Conservation (phyloP, 2,329 filamentous ascomycete species). For the Fusarium tupiense region DNA sequence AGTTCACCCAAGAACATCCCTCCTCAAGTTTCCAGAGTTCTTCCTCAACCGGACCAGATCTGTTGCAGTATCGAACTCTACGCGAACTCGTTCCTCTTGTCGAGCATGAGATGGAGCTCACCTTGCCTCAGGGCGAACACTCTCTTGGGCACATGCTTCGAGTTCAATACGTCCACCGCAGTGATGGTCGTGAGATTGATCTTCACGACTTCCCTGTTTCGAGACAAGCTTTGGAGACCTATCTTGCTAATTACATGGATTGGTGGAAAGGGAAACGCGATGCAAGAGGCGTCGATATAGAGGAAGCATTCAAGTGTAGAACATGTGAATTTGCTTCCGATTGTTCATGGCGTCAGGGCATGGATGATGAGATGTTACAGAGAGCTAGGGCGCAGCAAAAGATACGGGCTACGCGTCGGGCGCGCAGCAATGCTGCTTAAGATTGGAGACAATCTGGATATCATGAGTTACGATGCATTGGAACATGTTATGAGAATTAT, state of each 20-base stretch:
- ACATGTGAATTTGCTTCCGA: conserved; percentile 83
- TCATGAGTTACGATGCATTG: conserved; percentile 34
- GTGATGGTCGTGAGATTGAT: conserved; percentile 64
- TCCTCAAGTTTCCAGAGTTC: conserved; percentile 32
- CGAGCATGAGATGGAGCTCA: conserved; percentile 56
- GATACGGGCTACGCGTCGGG: conserved; percentile 32
- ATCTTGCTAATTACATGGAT: conserved; percentile 75
- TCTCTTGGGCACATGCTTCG: conserved; percentile 62
- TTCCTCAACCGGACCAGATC: conserved; percentile 43
- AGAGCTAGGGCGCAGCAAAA: conserved; percentile 35
- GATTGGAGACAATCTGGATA: conserved; percentile 4
- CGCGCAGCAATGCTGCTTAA: conserved; percentile 3
- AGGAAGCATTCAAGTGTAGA: conserved; percentile 89
- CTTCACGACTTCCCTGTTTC: conserved; percentile 74
- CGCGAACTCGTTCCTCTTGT: conserved; percentile 59
- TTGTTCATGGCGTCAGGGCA: conserved; percentile 80
- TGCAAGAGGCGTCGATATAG: conserved; percentile 78
- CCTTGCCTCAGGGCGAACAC: conserved; percentile 61
- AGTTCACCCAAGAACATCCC: conserved; percentile 8
- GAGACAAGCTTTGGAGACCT: conserved; percentile 67
- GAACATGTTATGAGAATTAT: neutral
- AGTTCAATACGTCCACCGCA: conserved; percentile 64
- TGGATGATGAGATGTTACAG: conserved; percentile 66
- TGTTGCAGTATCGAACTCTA: conserved; percentile 60
- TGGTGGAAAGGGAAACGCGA: conserved; percentile 87